A percentile compares a stretch with the other conserved stretches of the same genome.
Evolutionary conservation across 257 asterid genomes (phyloP).

Genomic region (Nemophila menziesii): DNA sequence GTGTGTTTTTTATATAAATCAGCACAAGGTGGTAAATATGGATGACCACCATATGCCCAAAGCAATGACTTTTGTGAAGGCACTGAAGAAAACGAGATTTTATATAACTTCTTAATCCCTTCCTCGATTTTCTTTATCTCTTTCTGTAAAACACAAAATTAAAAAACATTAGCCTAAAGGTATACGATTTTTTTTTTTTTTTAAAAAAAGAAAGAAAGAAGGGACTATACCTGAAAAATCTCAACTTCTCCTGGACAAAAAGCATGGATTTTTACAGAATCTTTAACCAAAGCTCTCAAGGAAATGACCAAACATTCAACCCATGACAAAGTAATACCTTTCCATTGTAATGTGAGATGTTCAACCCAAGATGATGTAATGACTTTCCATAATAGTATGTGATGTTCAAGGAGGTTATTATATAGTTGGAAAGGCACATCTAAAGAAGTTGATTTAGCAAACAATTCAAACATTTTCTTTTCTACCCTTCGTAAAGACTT

Average conservation of each 20-base stretch:
- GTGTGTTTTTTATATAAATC: conserved; percentile 45
- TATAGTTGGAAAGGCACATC: conserved; percentile 42
- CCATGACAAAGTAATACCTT: too few species aligned
- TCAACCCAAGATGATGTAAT: conserved; percentile 29
- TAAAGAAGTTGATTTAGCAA: conserved; percentile 44
- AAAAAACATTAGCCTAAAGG: conserved; percentile 1
- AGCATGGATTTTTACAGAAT: conserved; percentile 26
- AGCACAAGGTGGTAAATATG: conserved; percentile 54
- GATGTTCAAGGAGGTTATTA: conserved; percentile 62
- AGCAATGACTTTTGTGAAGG: conserved; percentile 55
- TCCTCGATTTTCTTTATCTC: too few species aligned
- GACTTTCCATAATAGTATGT: conserved; percentile 60
- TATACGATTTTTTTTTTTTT: too few species aligned
- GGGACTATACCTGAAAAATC: conserved; percentile 41
- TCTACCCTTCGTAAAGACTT: conserved; percentile 44
- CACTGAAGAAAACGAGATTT: conserved; percentile 23
- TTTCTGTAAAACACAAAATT: conserved; percentile 27
- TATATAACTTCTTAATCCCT: conserved; percentile 29
- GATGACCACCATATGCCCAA: conserved; percentile 93
- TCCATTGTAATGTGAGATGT: too few species aligned
- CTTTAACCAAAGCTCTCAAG: conserved; percentile 53
- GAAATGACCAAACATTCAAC: conserved; percentile 36
- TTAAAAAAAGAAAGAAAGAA: too few species aligned
- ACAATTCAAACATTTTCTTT: conserved; percentile 45
- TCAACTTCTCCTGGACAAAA: conserved; percentile 48